Base-by-base conservation (phyloP, 208 protist species). In the Crithidia fasciculata region DNA sequence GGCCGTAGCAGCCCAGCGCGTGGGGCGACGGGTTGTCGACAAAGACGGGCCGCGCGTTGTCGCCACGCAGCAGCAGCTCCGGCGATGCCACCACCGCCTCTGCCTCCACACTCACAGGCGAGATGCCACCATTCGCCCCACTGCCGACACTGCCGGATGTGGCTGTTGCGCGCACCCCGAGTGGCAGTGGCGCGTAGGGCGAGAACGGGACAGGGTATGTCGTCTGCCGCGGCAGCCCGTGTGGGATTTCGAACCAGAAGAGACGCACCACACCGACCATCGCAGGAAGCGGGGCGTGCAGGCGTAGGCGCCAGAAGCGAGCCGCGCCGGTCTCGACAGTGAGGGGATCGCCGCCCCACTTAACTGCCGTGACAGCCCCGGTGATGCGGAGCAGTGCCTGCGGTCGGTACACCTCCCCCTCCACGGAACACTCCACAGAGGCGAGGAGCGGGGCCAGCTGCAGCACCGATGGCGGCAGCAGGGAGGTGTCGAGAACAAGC, bases 301-400 rank as follows among this genome's bases (percentile, higher is more conserved):
- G 91, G 53, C 78, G 76, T 63, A 95, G 36, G 2, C 86, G 79
- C 91, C 91, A 95, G 69, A 86, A 87, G 4, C 87, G 84, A 6
- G 81, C 77, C 6, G 80, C 80, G 43, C 16, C 53, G 12, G 43
- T 15, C 16, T 65, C 49, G 10, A 59, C 58, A 47, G 39, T 60
- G 39, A 70, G 65, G 4, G 55, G 47, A 3, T 60, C 44, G 19
- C 43, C 60, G 13, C 63, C 61, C 76, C 74, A 79, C 28, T 65
- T 79, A 16, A 68, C 62, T 10, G 56, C 49, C 2, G 63, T 60
- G 15, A 81, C 44, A 7, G 76, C 39, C 0, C 70, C 40, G 0
- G 59, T 65, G 12, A 80, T 52, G 68, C 74, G 74, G 28, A 80
- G 18, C 10, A 71, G 12, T 3, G 78, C 67, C 28, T 75, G 69